phyloP scores from a whole-genome alignment of 78 protist species.

The Dictyostelium capitatum region DNA sequence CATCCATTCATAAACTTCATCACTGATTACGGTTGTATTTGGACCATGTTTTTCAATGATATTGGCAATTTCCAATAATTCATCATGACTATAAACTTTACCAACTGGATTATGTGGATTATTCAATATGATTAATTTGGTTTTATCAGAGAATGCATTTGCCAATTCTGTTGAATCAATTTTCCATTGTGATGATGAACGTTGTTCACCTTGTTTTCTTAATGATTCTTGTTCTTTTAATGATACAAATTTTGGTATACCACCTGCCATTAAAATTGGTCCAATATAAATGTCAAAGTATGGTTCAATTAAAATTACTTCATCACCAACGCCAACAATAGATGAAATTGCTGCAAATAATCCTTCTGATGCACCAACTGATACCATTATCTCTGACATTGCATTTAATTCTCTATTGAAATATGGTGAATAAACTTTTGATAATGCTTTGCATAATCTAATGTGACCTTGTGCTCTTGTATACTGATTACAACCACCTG shows the following conservation, averaged over 20 bases:
- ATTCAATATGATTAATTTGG: constrained; percentile 83
- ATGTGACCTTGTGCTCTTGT: constrained; percentile 79
- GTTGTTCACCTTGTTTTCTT: neutral
- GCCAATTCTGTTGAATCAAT: constrained; percentile 78
- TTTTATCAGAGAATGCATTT: constrained; percentile 54
- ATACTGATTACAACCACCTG: constrained; percentile 85
- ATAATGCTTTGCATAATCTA: constrained; percentile 79
- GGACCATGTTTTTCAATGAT: constrained; percentile 56
- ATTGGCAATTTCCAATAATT: constrained; percentile 58
- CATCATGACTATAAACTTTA: constrained; percentile 74
- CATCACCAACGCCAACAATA: constrained; percentile 89
- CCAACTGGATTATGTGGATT: constrained; percentile 93
- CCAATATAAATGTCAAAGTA: constrained; percentile 88
- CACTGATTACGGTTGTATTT: constrained; percentile 75
- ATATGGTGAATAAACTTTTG: constrained; percentile 64
- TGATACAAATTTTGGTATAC: constrained; percentile 58
- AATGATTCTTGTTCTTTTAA: constrained; percentile 12
- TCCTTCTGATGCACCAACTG: constrained; percentile 87
- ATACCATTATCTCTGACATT: constrained; percentile 60
- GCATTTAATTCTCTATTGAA: constrained; percentile 72
- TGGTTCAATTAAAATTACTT: constrained; percentile 94
- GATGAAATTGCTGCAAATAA: constrained; percentile 77
- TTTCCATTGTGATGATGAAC: constrained; percentile 65
- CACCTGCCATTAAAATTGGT: constrained; percentile 82
- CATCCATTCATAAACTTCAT: constrained; percentile 91